Conservation (phyloP, 2,329 filamentous ascomycete species). For the Aspergillus melleus region DNA sequence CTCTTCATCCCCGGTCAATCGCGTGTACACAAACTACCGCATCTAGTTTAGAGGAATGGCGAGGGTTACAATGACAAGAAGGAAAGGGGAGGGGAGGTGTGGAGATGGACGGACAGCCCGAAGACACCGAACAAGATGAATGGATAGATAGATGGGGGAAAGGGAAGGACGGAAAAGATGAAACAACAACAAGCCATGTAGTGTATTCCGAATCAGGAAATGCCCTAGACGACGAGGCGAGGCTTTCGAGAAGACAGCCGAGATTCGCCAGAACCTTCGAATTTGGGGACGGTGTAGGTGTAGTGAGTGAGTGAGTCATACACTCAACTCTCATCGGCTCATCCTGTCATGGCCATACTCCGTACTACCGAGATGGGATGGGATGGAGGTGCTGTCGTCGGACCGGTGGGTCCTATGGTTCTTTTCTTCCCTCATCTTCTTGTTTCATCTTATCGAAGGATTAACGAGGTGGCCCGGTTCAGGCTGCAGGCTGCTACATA, state of each 20-base stretch:
- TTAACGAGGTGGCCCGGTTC: background rate
- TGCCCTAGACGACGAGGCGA: conserved; percentile 1
- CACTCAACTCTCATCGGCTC: background rate
- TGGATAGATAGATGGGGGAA: background rate
- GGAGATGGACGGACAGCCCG: background rate
- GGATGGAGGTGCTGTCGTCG: background rate
- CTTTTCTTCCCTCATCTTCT: background rate
- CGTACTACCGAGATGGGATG: no score
- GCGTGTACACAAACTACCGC: conserved; percentile 8
- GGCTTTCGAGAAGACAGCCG: conserved; percentile 4
- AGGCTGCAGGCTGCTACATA: background rate
- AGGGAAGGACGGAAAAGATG: background rate
- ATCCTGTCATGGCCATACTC: background rate
- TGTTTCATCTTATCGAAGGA: conserved; percentile 7
- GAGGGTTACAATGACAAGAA: background rate
- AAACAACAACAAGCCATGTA: conserved; percentile 1
- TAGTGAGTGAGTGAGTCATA: conserved; percentile 8
- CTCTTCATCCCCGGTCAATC: background rate
- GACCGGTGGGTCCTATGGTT: conserved; percentile 1
- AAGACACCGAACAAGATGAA: background rate
- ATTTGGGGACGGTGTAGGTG: background rate
- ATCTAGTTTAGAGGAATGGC: background rate
- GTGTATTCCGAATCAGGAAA: conserved; percentile 3
- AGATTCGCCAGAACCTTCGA: background rate
- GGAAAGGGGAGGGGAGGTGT: no score